Percentiles rank a stretch among this genome's conserved stretches.
phyloP scores from a whole-genome alignment of 768 basidiomycete genomes.

The Ephemerocybe angulata region DNA sequence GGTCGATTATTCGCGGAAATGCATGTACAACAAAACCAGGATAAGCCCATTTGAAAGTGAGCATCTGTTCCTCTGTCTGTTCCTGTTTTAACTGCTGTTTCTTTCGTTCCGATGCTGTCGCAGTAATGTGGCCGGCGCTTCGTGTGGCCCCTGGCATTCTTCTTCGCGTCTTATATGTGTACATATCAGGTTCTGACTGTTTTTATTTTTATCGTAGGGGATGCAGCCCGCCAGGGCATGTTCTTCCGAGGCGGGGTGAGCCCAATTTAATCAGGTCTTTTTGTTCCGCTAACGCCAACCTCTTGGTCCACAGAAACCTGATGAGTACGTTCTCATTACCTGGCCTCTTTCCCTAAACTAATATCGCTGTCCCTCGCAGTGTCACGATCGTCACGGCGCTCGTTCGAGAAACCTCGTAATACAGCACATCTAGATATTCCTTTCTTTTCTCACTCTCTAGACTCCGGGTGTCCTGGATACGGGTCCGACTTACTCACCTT shows the following conservation, averaged over 20 bases:
- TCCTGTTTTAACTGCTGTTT: constrained; percentile 5
- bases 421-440: constrained; percentile 9
- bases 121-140: too few species aligned
- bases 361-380: constrained; percentile 32
- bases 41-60: constrained; percentile 74
- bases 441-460: too few species aligned
- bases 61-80: constrained; percentile 19
- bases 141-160: background rate
- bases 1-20: constrained; percentile 62
- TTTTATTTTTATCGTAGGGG: constrained; percentile 34
- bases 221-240: constrained; percentile 63
- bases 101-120: background rate
- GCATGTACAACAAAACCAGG: constrained; percentile 64
- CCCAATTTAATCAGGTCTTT: constrained; percentile 19
- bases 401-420: constrained; percentile 58
- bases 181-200: constrained; percentile 2
- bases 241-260: constrained; percentile 71
- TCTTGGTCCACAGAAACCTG: constrained; percentile 57
- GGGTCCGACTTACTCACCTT: too few species aligned
- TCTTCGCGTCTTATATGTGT: background rate
- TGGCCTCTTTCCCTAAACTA: background rate
- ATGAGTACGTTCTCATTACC: constrained; percentile 58
- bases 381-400: constrained; percentile 70
- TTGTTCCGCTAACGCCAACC: constrained; percentile 10
- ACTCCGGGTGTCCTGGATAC: too few species aligned